Evolutionary conservation across 116 monocot species (phyloP), one percentile per base, ranked within the genome.

Genomic region (Zostera marina): DNA sequence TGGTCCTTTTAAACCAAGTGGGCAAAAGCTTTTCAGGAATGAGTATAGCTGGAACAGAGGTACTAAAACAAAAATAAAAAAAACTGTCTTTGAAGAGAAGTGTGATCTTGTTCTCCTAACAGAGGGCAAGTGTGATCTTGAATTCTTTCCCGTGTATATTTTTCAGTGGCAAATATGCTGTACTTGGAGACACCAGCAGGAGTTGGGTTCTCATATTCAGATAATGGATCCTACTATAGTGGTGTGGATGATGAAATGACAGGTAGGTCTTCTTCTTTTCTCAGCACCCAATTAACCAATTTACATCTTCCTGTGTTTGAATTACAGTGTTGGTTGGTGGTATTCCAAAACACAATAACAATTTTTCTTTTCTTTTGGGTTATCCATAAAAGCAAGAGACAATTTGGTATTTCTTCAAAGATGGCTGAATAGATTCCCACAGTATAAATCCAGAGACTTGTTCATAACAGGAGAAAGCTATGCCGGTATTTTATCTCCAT

Each of bases 11-110:
- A 79, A 86, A 57, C 96, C 96, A 8, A 89, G 81, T 67, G 80
- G 96, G 16, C 58, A 72, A 11, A 44, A 66, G 58, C 71, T 98
- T 42, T 73, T 79, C 59, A 83, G 61, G 40, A 98, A 98, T 74
- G 86, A 83, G 67, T 68, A 86, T 70, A 98, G 96, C 63, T 98
- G 96, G 96, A 98, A 98, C 69, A 89, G 76, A 98, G 96, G 96
- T 98, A 47, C 23, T 26, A 47, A 61, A 9, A 26, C 45, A 47
- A 56, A 54, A 66, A 24, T 16, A 56, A 15, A 15, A 65, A 61
- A 61, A 54, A 25, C 25, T 17, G 41, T 23, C 15, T 23, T 51
- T 21, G 20, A 44, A 48, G 38, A 38, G 60, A 59, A 9, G 2
- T 7, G 25, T n/a, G n/a, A n/a, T n/a, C n/a, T n/a, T n/a, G n/a